phyloP scores from a whole-genome alignment of 306 rosid genomes.

The Betula pendula region DNA sequence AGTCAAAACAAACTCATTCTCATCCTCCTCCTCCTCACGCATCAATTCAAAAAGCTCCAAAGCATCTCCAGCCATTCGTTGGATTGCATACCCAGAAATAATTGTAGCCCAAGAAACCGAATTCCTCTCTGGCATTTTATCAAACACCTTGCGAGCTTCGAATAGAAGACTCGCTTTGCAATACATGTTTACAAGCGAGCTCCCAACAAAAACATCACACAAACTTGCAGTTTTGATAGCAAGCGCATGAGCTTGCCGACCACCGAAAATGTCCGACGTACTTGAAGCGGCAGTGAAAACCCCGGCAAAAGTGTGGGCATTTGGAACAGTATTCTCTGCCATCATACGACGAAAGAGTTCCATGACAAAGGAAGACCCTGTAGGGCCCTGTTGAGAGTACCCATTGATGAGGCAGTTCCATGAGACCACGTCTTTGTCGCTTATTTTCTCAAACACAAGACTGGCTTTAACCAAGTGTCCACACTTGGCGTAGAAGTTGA shows the following conservation, averaged over 20 bases:
- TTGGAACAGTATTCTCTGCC: slow-evolving; percentile 40
- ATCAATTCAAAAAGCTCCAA: slow-evolving; percentile 44
- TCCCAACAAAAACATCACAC: slow-evolving; percentile 70
- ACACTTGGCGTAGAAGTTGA: slow-evolving; percentile 65
- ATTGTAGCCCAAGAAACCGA: slow-evolving; percentile 80
- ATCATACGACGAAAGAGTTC: slow-evolving; percentile 59
- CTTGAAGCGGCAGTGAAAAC: slow-evolving; percentile 56
- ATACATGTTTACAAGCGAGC: slow-evolving; percentile 64
- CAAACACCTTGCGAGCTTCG: slow-evolving; percentile 76
- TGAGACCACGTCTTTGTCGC: slow-evolving; percentile 57
- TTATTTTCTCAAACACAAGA: slow-evolving; percentile 43
- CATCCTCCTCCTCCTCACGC: slow-evolving; percentile 37
- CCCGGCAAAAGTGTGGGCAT: slow-evolving; percentile 69
- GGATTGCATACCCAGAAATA: slow-evolving; percentile 70
- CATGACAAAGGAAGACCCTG: slow-evolving; percentile 35
- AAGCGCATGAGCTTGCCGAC: slow-evolving; percentile 52
- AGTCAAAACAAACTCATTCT: slow-evolving; percentile 58
- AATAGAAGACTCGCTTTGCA: slow-evolving; percentile 52
- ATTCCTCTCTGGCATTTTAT: slow-evolving; percentile 60
- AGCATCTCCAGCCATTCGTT: slow-evolving; percentile 48
- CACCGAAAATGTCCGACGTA: slow-evolving; percentile 29
- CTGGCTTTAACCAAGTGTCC: slow-evolving; percentile 45
- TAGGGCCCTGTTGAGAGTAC: slow-evolving; percentile 47
- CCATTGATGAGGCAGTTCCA: slow-evolving; percentile 86
- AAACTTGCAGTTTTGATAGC: slow-evolving; percentile 52